Conservation (phyloP, 495 filamentous ascomycete species). For the Penicillium flavigenum region DNA sequence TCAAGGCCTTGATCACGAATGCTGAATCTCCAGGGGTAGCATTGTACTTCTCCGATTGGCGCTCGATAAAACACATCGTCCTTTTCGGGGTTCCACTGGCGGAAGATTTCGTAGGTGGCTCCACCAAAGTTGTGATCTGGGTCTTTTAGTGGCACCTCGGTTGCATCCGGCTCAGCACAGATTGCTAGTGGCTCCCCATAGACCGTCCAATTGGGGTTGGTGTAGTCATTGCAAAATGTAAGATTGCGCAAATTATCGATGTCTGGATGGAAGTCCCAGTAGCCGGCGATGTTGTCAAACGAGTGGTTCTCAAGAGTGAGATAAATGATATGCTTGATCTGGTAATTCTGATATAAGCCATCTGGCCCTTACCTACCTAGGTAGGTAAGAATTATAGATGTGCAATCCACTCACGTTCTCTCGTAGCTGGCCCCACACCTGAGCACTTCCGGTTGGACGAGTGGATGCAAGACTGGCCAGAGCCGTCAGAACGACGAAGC, state of each 20-base stretch:
- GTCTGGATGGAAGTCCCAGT: conserved; percentile 43
- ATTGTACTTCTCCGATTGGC: conserved; percentile 43
- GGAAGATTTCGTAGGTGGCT: background rate
- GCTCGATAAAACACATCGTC: conserved; percentile 43
- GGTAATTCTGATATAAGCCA: background rate
- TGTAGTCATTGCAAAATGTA: conserved; percentile 44
- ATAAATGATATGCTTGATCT: conserved; percentile 49
- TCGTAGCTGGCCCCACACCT: conserved; percentile 29
- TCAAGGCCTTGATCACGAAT: conserved; percentile 43
- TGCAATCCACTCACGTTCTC: conserved; percentile 27
- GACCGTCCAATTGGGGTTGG: conserved; percentile 45
- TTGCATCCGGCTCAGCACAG: conserved; percentile 41
- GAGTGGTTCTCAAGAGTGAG: conserved; percentile 49
- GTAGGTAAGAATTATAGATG: background rate
- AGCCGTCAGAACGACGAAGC: conserved; percentile 9
- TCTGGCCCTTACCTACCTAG: background rate
- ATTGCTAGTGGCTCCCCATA: conserved; percentile 41
- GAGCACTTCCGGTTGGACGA: conserved; percentile 16
- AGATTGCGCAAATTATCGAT: conserved; percentile 42
- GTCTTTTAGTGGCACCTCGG: conserved; percentile 40
- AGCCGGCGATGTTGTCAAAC: conserved; percentile 47
- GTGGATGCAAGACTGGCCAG: conserved; percentile 15
- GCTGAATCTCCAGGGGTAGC: conserved; percentile 36
- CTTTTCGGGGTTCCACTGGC: conserved; percentile 31
- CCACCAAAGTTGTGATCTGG: conserved; percentile 46